These are phyloP conservation scores for Abelmoschus esculentus DNA, from an alignment of 345 rosid genomes.

Conservation along the genomic window DNA sequence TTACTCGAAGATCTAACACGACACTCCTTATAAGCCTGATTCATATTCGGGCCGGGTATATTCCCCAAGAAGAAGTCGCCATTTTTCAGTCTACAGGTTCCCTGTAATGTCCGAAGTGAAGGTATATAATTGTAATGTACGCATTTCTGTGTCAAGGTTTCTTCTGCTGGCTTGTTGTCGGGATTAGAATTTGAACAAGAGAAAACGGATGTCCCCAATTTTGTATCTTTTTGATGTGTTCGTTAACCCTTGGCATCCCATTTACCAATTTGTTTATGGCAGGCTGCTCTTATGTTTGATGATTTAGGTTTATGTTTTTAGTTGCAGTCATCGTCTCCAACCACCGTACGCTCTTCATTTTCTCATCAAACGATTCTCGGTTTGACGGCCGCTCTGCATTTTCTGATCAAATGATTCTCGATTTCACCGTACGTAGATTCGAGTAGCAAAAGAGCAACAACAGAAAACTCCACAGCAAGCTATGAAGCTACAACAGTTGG, in stretches of 20 bases:
- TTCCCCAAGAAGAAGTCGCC: constrained; percentile 89
- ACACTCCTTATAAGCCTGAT: constrained; percentile 83
- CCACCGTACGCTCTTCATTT: too few relatives aligned
- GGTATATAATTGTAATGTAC: background rate
- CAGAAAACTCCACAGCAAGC: constrained; percentile 51
- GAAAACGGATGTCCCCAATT: background rate
- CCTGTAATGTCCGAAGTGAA: constrained; percentile 39
- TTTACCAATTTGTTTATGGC: constrained; percentile 9
- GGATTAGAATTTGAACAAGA: background rate
- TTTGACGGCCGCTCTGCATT: too few relatives aligned
- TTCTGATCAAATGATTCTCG: too few relatives aligned
- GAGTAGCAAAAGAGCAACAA: constrained; percentile 78
- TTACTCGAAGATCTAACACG: constrained; percentile 75
- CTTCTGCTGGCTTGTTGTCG: background rate
- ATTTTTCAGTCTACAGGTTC: constrained; percentile 82
- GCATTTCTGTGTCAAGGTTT: background rate
- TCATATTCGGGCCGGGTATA: constrained; percentile 78
- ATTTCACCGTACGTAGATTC: too few relatives aligned
- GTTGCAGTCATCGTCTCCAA: too few relatives aligned
- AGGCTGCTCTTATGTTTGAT: too few relatives aligned
- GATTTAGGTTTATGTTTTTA: too few relatives aligned
- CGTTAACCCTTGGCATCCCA: background rate
- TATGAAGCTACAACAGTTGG: constrained; percentile 61
- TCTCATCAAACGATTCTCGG: too few relatives aligned
- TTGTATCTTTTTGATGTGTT: background rate